A percentile compares a stretch with the other conserved stretches of the same genome.
phyloP scores from a whole-genome alignment of 768 basidiomycete genomes.

The Hygrophorus russula region DNA sequence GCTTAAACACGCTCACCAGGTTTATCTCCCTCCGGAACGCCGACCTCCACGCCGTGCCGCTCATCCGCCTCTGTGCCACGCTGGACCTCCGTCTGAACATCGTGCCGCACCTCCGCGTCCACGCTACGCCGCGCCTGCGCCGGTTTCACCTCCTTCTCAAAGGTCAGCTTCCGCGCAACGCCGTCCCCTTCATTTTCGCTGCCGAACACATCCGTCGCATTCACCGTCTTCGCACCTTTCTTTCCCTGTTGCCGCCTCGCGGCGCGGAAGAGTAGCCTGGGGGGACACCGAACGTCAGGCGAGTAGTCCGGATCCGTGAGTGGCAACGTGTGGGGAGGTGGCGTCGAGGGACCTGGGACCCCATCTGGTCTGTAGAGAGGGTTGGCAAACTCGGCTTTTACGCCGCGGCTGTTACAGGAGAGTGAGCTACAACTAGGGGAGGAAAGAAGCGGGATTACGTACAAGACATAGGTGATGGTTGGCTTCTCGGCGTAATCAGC shows the following conservation, averaged over 20 bases:
- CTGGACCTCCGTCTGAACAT: too few species aligned
- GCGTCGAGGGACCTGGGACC: conserved; percentile 30
- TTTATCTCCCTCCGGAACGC: too few species aligned
- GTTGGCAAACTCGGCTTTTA: conserved; percentile 49
- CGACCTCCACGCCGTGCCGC: too few species aligned
- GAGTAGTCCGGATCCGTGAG: conserved; percentile 57
- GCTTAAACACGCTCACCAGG: too few species aligned
- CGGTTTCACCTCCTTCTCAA: conserved; percentile 1
- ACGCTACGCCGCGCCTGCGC: too few species aligned
- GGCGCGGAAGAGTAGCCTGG: conserved; percentile 44
- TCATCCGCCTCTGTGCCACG: too few species aligned
- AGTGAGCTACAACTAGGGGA: conserved; percentile 2
- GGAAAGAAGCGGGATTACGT: conserved; percentile 17
- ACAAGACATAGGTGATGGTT: conserved; percentile 67
- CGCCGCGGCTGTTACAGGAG: conserved; percentile 45
- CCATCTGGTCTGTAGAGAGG: conserved; percentile 35
- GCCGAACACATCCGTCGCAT: not conserved
- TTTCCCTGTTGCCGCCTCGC: conserved; percentile 5
- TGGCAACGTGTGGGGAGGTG: conserved; percentile 42
- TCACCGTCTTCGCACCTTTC: not conserved
- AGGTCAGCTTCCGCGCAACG: not conserved
- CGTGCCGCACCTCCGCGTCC: too few species aligned
- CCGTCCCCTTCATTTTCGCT: not conserved
- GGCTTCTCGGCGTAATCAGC: conserved; percentile 36
- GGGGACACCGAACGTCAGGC: conserved; percentile 40